These are phyloP conservation scores for Candida boleticola DNA, from an alignment of 805 yeast genomes.

Conservation along the genomic window DNA sequence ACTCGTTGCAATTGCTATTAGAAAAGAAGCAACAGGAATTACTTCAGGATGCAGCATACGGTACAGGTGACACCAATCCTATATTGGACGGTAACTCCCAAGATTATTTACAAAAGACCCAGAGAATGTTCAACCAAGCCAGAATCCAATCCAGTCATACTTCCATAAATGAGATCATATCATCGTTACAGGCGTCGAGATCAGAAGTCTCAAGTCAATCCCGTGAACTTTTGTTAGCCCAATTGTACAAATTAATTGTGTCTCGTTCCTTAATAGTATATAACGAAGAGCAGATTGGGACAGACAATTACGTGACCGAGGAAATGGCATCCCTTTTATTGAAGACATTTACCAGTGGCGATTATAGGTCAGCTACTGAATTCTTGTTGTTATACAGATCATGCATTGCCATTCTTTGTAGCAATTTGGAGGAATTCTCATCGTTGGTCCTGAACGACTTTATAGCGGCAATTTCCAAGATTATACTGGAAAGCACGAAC, in stretches of 20 bases:
- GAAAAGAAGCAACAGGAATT: constrained; percentile 11
- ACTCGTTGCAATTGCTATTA: constrained; percentile 23
- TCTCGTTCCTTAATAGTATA: constrained; percentile 36
- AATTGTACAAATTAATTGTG: constrained; percentile 47
- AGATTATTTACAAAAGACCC: constrained; percentile 27
- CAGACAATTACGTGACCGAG: constrained; percentile 36
- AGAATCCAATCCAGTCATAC: constrained; percentile 35
- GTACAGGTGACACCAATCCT: constrained; percentile 2
- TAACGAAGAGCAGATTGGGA: constrained; percentile 36
- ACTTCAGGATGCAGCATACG: constrained; percentile 4
- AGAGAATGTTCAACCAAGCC: constrained; percentile 28
- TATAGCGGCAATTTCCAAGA: constrained; percentile 19
- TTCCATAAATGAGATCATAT: constrained; percentile 45
- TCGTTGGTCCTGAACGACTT: constrained; percentile 32
- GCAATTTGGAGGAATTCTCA: constrained; percentile 53
- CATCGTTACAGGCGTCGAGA: constrained; percentile 40
- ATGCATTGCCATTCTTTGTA: constrained; percentile 40
- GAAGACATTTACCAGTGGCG: constrained; percentile 27
- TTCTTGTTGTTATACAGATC: constrained; percentile 41
- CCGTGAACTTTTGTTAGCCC: constrained; percentile 49
- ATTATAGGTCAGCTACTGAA: constrained; percentile 39
- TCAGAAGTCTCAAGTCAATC: constrained; percentile 45
- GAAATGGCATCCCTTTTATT: constrained; percentile 33
- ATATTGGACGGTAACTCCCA: constrained; percentile 4
- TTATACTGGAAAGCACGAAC: constrained; percentile 35